Base-by-base conservation (phyloP, 805 yeast species). In the Candida yuanshanica region DNA sequence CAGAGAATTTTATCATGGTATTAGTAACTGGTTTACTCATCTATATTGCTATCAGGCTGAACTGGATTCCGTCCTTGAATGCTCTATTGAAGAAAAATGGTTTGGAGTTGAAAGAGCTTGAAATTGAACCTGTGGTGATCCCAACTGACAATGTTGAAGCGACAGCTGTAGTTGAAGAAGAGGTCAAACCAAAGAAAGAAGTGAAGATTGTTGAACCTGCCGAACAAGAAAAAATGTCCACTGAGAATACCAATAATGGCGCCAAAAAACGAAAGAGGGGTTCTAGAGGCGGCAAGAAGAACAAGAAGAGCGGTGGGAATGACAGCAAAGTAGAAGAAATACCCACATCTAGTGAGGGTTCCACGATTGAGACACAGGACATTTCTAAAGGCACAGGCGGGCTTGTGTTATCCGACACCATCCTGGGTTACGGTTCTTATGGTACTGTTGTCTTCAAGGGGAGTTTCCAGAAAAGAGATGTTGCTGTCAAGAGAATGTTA, bases 391-490 rank as follows among this genome's bases (percentile, higher is more conserved):
- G 39, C 8, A 14, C 48, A 39, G 31, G 31, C n/a, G 79, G 74
- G 42, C 61, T 87, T 47, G 66, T 71, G 0, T 75, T 91, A 4
- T 77, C 95, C 0, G 83, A 83, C 47, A 77, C 73, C 22, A 74
- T 89, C n/a, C 64, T 93, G 38, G 99, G 99, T 1, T 88, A 87
- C 59, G 99, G 99, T 1, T 87, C 96, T 1, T 96, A 90, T 52
- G 99, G 99, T 21, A 93, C 99, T 0, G 88, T 91, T 22, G 99
- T 93, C 1, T 88, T 79, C 57, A 79, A 82, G 56, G 99, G 99
- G 1, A 74, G 77, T 5, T 93, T 90, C 64, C 96, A 91, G 56
- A 82, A 79, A 50, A 72, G 99, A 42, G 96, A 95, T 1, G 99
- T 93, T 6, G 99, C 99, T 0, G 95, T 93, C 7, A 93, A 93